Evolutionary conservation across 2,329 filamentous ascomycete genomes (phyloP), one percentile per base, ranked within the genome.

Genomic region (Colletotrichum sp.): DNA sequence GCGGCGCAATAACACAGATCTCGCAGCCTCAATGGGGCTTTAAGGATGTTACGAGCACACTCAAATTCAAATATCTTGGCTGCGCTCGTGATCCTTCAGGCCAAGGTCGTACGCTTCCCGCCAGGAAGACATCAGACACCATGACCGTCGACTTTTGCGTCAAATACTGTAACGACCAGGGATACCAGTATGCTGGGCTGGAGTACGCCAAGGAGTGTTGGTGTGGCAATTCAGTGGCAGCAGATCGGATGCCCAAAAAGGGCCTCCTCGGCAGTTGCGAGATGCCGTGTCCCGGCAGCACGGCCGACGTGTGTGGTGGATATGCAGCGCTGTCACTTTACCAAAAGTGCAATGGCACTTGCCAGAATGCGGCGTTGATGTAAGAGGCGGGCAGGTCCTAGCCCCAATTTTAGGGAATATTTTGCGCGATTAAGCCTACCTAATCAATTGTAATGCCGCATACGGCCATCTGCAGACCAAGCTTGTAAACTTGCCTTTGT

Each of bases 21-120:
- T 85, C 85, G 5, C 65, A 81, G 10, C 82, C 82, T 8, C 75
- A 82, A n/a, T 81, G 82, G 52, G 85, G 85, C 69, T 89, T 83
- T 80, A 87, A 85, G n/a, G 86, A 90, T 74, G 80, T 88, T 18
- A 88, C 85, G 5, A 78, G 78, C 21, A 83, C 83, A 43, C 82
- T 85, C 66, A 82, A 84, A 3, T 92, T 89, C 87, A 82, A 81
- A 26, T 91, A 91, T 78, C 78, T 86, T n/a, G 89, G 90, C 43
- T 92, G 90, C 79, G 90, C 87, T 32, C 66, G 77, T 16, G 84
- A 86, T 67, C 77, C 78, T 9, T 77, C 76, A 8, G 80, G 81
- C 7, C 77, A 79, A 61, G 74, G 73, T 4, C 80, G 85, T 2
- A 83, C 85, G 2, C 79, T 87, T 5, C 78, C 72, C 6, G 78